Conservation (phyloP, 176 grass and related monocot genomes). For the Panicum miliaceum region DNA sequence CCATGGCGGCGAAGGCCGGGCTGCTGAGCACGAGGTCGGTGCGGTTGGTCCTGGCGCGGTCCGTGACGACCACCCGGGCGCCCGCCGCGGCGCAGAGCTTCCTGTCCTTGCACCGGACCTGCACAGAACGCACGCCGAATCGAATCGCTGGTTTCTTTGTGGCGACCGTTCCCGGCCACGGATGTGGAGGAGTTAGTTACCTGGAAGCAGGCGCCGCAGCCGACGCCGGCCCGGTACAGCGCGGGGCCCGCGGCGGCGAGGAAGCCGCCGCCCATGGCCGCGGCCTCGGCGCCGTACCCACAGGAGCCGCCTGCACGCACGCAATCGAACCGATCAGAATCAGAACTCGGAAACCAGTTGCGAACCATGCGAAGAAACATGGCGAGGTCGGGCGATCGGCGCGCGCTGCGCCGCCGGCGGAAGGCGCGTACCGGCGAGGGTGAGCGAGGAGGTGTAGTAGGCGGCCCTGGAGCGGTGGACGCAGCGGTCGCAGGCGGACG, state of each 20-base stretch:
- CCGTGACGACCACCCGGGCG: conserved; percentile 66
- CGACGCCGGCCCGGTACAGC: conserved; percentile 65
- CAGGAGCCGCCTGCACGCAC: conserved; percentile 65
- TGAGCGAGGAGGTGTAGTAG: conserved; percentile 55
- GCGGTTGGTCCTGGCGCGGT: conserved; percentile 64
- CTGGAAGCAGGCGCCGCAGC: conserved; percentile 93
- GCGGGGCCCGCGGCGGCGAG: conserved; percentile 51
- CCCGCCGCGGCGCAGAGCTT: conserved; percentile 57
- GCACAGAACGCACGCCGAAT: background rate
- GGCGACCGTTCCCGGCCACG: too few species aligned
- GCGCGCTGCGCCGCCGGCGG: too few species aligned
- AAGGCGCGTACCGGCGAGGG: conserved; percentile 51
- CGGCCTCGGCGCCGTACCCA: conserved; percentile 71
- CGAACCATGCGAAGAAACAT: background rate
- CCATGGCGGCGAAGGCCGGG: conserved; percentile 77
- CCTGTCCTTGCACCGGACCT: conserved; percentile 83
- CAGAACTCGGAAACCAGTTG: background rate
- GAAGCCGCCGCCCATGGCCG: conserved; percentile 55
- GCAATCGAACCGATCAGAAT: background rate
- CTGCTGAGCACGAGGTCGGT: conserved; percentile 66
- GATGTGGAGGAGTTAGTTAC: conserved; percentile 28
- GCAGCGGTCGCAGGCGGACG: conserved; percentile 77
- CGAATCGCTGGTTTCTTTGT: too few species aligned
- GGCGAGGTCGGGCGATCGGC: background rate
- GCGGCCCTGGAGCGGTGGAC: conserved; percentile 57